A percentile compares a stretch with the other conserved stretches of the same genome.
Conservation (phyloP, 768 basidiomycete genomes). For the Rickenella mellea region DNA sequence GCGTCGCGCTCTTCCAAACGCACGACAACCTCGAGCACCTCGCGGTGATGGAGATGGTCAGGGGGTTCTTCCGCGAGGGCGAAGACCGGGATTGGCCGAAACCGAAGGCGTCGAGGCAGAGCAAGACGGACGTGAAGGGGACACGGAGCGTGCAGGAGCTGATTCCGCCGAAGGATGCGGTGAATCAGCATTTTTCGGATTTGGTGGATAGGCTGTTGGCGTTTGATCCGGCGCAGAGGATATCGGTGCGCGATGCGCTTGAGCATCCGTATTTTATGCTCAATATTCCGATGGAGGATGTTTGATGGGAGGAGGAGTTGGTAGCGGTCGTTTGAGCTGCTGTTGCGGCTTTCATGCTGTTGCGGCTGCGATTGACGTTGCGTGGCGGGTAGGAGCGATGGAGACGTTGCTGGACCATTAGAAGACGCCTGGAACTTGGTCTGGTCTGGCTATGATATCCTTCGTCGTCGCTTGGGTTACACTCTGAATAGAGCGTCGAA, state of each 20-base stretch:
- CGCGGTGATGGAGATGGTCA: constrained; percentile 99
- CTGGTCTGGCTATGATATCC: neutral
- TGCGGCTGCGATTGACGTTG: neutral
- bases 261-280: constrained; percentile 79
- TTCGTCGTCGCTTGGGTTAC: neutral
- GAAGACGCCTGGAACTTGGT: no score
- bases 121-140: constrained; percentile 86
- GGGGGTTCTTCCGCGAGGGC: constrained; percentile 93
- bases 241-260: constrained; percentile 82
- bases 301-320: no score
- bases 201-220: constrained; percentile 80
- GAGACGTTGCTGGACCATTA: neutral
- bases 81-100: constrained; percentile 88
- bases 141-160: constrained; percentile 80
- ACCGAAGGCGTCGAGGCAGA: constrained; percentile 78
- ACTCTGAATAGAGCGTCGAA: neutral
- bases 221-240: constrained; percentile 84
- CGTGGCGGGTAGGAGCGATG: neutral
- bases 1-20: constrained; percentile 96
- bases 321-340: neutral
- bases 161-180: constrained; percentile 64
- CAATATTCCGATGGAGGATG: constrained; percentile 32
- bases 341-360: neutral
- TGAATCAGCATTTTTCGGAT: constrained; percentile 77
- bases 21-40: constrained; percentile 99